Percentiles rank a stretch among this genome's conserved stretches.
Evolutionary conservation across 2,329 filamentous ascomycete genomes (phyloP).

Genomic region (Aspergillus luchuensis): DNA sequence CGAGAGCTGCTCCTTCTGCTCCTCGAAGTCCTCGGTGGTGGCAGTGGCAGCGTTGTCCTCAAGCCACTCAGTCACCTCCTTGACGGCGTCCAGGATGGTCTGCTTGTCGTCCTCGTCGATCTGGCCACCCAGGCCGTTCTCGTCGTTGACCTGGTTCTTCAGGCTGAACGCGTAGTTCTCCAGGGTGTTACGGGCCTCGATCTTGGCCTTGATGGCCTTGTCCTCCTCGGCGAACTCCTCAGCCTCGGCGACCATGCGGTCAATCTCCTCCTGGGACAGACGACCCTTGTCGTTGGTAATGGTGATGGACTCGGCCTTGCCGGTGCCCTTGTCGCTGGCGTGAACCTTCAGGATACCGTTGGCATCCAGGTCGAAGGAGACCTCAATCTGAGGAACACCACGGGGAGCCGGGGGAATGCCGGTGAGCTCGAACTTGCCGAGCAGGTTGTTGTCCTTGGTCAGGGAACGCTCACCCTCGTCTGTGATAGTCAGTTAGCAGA

Average conservation of each 20-base stretch:
- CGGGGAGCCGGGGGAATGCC: constrained; percentile 93
- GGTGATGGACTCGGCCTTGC: constrained; percentile 95
- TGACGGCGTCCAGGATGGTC: constrained; percentile 89
- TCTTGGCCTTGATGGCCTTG: constrained; percentile 95
- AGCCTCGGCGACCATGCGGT: constrained; percentile 97
- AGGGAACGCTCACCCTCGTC: constrained; percentile 86
- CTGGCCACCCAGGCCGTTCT: constrained; percentile 96
- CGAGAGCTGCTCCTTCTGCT: constrained; percentile 99
- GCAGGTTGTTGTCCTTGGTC: constrained; percentile 95
- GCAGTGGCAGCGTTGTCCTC: constrained; percentile 90
- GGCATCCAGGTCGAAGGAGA: constrained; percentile 95
- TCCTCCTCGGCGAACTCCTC: constrained; percentile 99
- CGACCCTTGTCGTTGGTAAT: constrained; percentile 99
- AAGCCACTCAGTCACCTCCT: constrained; percentile 96
- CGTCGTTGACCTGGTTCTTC: constrained; percentile 98
- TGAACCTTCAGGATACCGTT: constrained; percentile 98
- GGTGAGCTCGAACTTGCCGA: constrained; percentile 98
- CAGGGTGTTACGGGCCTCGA: constrained; percentile 91
- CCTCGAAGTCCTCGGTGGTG: constrained; percentile 91
- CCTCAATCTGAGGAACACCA: constrained; percentile 97
- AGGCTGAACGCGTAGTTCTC: constrained; percentile 99
- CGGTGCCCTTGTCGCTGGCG: constrained; percentile 95
- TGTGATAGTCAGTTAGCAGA: constrained; percentile 29
- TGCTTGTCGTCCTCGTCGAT: constrained; percentile 99
- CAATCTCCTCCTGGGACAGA: constrained; percentile 93